Conservation (phyloP, 805 yeast genomes). For the Kurtzmaniella fragi region DNA sequence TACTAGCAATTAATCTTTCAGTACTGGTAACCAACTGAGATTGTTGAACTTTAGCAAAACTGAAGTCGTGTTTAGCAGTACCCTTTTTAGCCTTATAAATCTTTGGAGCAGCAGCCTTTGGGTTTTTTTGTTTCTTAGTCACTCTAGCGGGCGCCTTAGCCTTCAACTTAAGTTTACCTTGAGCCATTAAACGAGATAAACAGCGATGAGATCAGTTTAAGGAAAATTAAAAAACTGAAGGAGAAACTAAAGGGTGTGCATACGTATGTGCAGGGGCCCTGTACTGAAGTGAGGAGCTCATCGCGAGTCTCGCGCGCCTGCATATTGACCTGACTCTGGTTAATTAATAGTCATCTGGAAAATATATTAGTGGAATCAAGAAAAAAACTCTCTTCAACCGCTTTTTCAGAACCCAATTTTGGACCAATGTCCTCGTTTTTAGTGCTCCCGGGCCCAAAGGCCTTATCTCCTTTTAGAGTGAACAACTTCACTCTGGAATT, state of each 20-base stretch:
- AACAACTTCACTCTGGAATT: constrained; percentile 66
- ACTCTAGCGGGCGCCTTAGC: constrained; percentile 47
- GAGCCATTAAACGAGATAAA: constrained; percentile 53
- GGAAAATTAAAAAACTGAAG: too few species aligned
- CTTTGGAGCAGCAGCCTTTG: constrained; percentile 68
- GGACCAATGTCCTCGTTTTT: constrained; percentile 16
- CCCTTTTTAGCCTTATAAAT: constrained; percentile 63
- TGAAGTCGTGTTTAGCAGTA: constrained; percentile 40
- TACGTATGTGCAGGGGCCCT: too few species aligned
- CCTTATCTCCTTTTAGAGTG: constrained; percentile 83
- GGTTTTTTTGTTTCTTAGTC: constrained; percentile 62
- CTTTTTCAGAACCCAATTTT: too few species aligned
- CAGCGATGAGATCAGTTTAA: too few species aligned
- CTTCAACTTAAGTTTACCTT: constrained; percentile 61
- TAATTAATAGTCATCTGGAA: constrained; percentile 9
- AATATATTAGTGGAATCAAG: not conserved
- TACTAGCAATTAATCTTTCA: constrained; percentile 78
- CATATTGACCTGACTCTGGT: not conserved
- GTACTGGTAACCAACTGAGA: constrained; percentile 57
- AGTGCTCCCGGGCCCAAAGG: constrained; percentile 80
- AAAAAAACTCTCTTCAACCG: constrained; percentile 1
- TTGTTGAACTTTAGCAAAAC: constrained; percentile 53
- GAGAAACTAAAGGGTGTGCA: too few species aligned
- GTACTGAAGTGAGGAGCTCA: too few species aligned
- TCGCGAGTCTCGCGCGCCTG: not conserved